These are phyloP conservation scores for Myriosclerotinia duriaeana DNA, from an alignment of 2,329 filamentous ascomycete species.

Conservation along the genomic window DNA sequence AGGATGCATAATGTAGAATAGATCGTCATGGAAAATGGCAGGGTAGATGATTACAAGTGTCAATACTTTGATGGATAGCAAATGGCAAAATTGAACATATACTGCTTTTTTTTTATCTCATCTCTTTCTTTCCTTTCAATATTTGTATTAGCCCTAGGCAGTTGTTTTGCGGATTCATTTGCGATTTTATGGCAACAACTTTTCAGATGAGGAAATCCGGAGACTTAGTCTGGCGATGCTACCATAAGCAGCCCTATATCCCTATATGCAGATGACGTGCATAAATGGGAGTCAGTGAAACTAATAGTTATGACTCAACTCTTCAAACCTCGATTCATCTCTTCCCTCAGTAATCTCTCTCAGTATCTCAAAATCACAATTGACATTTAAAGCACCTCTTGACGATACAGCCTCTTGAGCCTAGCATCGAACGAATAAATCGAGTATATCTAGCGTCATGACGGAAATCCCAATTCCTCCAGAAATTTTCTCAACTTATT, in stretches of 20 bases:
- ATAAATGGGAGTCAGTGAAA: background rate
- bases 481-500: constrained; percentile 26
- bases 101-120: background rate
- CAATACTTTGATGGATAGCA: background rate
- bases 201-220: background rate
- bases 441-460: background rate
- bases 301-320: constrained; percentile 3
- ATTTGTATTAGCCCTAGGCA: fast-evolving
- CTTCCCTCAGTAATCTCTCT: background rate
- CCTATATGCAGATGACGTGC: background rate
- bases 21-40: background rate
- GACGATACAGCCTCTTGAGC: background rate
- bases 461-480: constrained; percentile 2
- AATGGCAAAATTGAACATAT: background rate
- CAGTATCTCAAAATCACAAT: background rate
- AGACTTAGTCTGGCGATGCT: too few relatives aligned
- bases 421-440: background rate
- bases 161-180: too few relatives aligned
- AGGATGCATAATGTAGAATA: background rate
- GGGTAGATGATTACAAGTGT: background rate
- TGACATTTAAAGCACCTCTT: background rate
- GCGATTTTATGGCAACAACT: too few relatives aligned
- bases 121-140: background rate
- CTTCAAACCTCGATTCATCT: background rate
- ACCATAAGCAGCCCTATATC: background rate